Base-by-base conservation (phyloP, 106 monocot species). In the Platanthera zijinensis region DNA sequence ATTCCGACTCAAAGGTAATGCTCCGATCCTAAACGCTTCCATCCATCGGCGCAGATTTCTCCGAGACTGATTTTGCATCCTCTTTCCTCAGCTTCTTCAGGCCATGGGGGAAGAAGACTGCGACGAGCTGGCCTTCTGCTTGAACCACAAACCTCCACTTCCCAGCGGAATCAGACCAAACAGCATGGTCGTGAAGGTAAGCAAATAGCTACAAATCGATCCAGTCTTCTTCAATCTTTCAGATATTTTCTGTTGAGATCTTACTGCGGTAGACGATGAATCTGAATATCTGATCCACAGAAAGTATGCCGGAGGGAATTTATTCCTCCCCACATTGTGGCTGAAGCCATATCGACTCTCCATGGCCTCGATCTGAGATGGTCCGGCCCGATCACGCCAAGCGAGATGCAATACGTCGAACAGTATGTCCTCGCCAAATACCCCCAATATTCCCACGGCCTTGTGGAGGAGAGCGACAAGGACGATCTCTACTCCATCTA, bases 311-410 rank as follows among this genome's bases (percentile, higher is more conserved):
- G 53, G 0, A 22, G 86, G 5, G 84, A 89, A 64, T 75, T 82
- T 77, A 90, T 90, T 51, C 89, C 89, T 12, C 84, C 89, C 13
- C 86, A 90, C 80, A 86, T 90, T 18, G 84, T 90, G 1, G 89
- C 89, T 0, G 89, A 90, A 72, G 89, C 89, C 15, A 90, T 90
- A 51, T 90, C 89, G 18, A 84, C 86, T 1, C 86, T 90, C 4
- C 89, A 84, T 18, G 89, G 89, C 3, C 81, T 86, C 32, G 89
- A 90, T 30, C 84, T 90, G 21, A 39, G 89, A 14, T 90, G 89
- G 89, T 90, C 89, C 0, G 89, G 89, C 6, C 90, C 90, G 39
- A 90, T 90, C 46, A 90, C 90, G 0, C 90, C 82, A 19, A 83
- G 13, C 52, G 90, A 90, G 84, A 86, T 82, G 86, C 73, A 73